Conservation (phyloP, 106 monocot genomes). For the Apostasia shenzhenica region DNA sequence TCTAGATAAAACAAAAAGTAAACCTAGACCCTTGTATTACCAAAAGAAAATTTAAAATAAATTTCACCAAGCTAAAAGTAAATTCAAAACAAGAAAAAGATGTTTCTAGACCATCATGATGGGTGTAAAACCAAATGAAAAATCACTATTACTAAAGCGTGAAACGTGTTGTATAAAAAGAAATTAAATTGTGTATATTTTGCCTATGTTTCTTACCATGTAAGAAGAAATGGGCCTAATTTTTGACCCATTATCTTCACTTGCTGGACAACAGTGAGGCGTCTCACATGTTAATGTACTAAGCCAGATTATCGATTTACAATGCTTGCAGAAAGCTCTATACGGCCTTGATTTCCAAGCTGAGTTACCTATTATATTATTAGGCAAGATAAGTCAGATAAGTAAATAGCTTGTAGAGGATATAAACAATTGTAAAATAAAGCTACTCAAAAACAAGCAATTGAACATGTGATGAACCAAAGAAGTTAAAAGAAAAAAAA, state of each 20-base stretch:
- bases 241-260: slow-evolving; percentile 13
- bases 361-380: slow-evolving; percentile 20
- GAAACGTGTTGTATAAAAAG: no score
- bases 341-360: slow-evolving; percentile 21
- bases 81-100: no score
- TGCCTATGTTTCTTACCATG: slow-evolving; percentile 18
- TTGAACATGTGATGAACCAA: neutral
- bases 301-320: slow-evolving; percentile 43
- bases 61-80: no score
- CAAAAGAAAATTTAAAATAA: no score
- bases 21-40: no score
- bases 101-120: no score
- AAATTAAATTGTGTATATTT: no score
- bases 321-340: slow-evolving; percentile 36
- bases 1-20: no score
- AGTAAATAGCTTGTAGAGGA: neutral
- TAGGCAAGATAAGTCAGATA: neutral
- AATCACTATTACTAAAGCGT: no score
- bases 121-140: no score
- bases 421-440: neutral
- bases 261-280: slow-evolving; percentile 19
- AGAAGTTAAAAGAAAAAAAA: no score
- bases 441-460: neutral
- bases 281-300: slow-evolving; percentile 17
- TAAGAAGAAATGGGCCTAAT: slow-evolving; percentile 25